Evolutionary conservation across 768 basidiomycete genomes (phyloP).

Genomic region (Tylopilus felleus): DNA sequence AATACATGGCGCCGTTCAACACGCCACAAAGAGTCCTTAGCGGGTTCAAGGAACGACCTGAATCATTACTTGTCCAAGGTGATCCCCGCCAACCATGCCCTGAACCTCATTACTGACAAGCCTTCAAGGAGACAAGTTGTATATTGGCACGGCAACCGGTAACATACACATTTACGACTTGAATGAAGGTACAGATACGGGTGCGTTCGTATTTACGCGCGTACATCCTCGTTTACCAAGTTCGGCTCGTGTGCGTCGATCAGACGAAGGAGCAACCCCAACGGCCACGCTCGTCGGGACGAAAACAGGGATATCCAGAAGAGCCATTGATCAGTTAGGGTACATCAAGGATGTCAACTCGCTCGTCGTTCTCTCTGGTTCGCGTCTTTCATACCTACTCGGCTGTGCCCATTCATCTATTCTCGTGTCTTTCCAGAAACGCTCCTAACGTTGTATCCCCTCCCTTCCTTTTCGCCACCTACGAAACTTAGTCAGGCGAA

Average conservation of each 20-base stretch:
- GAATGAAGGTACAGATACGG: conserved; percentile 36
- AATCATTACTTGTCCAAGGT: conserved; percentile 34
- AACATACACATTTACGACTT: conserved; percentile 52
- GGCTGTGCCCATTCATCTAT: not conserved
- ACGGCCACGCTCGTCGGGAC: conserved; percentile 49
- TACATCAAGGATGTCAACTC: conserved; percentile 85
- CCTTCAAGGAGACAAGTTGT: conserved; percentile 51
- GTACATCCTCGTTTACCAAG: conserved; percentile 26
- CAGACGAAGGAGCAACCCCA: conserved; percentile 5
- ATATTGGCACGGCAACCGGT: conserved; percentile 58
- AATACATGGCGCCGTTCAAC: conserved; percentile 34
- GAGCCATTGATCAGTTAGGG: conserved; percentile 84
- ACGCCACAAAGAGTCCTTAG: conserved; percentile 23
- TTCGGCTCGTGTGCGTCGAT: not conserved
- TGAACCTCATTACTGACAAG: not conserved
- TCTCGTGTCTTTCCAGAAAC: conserved; percentile 48
- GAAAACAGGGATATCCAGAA: conserved; percentile 61
- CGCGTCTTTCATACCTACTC: conserved; percentile 16
- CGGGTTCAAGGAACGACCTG: conserved; percentile 36
- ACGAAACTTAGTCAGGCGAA: conserved; percentile 75
- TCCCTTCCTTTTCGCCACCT: conserved; percentile 68
- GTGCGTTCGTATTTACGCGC: conserved; percentile 29
- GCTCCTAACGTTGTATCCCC: conserved; percentile 67
- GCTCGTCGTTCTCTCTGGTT: conserved; percentile 81
- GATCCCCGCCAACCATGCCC: not conserved